Percentiles rank a stretch among this genome's conserved stretches.
Evolutionary conservation across 768 basidiomycete genomes (phyloP).

Genomic region (Boletus insuetus): DNA sequence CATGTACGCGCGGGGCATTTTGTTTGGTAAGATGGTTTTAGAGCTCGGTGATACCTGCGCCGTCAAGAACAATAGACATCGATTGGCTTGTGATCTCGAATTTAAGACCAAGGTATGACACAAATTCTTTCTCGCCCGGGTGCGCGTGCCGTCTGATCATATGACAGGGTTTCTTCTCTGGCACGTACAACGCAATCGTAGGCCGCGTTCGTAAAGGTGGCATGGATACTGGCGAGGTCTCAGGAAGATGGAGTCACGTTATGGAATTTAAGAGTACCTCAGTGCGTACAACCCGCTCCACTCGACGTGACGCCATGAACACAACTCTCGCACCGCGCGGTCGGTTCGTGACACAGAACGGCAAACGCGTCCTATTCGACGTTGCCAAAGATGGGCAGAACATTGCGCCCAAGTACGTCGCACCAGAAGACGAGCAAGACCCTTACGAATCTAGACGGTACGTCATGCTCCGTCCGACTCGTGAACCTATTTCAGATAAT

Average conservation of each 20-base stretch:
- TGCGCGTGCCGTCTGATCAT: neutral
- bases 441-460: conserved; percentile 85
- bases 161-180: conserved; percentile 89
- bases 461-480: conserved; percentile 16
- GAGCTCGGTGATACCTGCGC: conserved; percentile 90
- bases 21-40: conserved; percentile 92
- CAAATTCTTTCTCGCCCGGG: neutral
- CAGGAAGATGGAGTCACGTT: conserved; percentile 85
- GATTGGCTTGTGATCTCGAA: conserved; percentile 77
- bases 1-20: conserved; percentile 88
- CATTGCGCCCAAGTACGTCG: conserved; percentile 79
- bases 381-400: conserved; percentile 70
- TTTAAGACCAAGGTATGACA: conserved; percentile 90
- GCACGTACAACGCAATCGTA: conserved; percentile 87
- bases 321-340: neutral
- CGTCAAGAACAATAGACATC: conserved; percentile 79
- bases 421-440: conserved; percentile 84
- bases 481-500: neutral
- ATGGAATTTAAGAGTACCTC: conserved; percentile 81
- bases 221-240: conserved; percentile 77
- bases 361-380: conserved; percentile 79
- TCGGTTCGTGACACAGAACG: conserved; percentile 41
- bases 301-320: neutral
- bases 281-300: conserved; percentile 38
- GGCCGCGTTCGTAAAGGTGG: conserved; percentile 71